A percentile compares a stretch with the other conserved stretches of the same genome.
phyloP scores from a whole-genome alignment of 805 yeast genomes.

The Suhomyces xylopsoci region DNA sequence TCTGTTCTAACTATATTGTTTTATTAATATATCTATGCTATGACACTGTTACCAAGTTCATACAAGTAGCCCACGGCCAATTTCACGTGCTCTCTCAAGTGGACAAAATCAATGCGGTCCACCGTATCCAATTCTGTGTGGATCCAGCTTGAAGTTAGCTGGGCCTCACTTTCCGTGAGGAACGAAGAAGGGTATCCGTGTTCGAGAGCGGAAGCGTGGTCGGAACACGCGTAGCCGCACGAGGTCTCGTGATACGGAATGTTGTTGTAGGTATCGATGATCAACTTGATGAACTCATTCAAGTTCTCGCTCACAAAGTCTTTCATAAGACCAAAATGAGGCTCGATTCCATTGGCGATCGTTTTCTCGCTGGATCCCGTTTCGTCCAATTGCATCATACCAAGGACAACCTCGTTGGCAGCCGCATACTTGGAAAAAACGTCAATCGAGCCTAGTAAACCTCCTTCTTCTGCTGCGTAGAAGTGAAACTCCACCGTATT shows the following conservation, averaged over 20 bases:
- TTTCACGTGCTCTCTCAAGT: constrained; percentile 77
- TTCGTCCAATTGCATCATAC: constrained; percentile 94
- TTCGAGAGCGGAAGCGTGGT: constrained; percentile 82
- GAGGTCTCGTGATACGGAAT: constrained; percentile 71
- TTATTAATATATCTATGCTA: constrained; percentile 5
- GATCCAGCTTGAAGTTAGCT: constrained; percentile 61
- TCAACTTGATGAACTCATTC: constrained; percentile 56
- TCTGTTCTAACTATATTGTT: background rate
- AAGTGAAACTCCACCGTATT: constrained; percentile 90
- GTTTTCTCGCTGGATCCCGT: constrained; percentile 69
- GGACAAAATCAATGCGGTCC: constrained; percentile 73
- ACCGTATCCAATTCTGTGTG: constrained; percentile 80
- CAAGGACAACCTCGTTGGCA: constrained; percentile 52
- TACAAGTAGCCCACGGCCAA: constrained; percentile 68
- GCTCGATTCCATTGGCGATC: constrained; percentile 48
- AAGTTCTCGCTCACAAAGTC: constrained; percentile 61
- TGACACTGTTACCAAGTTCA: constrained; percentile 47
- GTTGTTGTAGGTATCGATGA: constrained; percentile 59
- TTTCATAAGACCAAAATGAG: constrained; percentile 71
- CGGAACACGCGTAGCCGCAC: constrained; percentile 94
- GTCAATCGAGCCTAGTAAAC: constrained; percentile 80
- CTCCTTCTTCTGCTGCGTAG: constrained; percentile 94
- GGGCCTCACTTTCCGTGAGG: constrained; percentile 73
- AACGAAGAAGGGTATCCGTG: constrained; percentile 83
- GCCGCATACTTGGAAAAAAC: constrained; percentile 57